Conservation (phyloP, 495 filamentous ascomycete genomes). For the Xylaria venustula region DNA sequence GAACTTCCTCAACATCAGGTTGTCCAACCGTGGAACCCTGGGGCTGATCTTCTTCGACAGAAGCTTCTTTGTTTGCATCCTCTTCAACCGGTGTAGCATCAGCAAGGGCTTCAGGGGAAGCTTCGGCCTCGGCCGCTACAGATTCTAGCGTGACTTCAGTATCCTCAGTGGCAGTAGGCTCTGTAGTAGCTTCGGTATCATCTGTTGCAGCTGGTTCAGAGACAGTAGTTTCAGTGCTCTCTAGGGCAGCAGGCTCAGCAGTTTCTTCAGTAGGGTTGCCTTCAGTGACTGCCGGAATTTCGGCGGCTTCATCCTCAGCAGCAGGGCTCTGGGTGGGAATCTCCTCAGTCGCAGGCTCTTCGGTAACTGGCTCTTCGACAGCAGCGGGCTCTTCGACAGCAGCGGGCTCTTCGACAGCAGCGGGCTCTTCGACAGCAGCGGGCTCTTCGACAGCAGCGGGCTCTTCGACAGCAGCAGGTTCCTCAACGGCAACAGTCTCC, state of each 20-base stretch:
- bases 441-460: constrained; percentile 13
- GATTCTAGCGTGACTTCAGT: background rate
- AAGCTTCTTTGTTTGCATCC: background rate
- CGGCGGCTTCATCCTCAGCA: constrained; percentile 6
- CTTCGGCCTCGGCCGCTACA: background rate
- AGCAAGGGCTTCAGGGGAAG: background rate
- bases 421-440: constrained; percentile 14
- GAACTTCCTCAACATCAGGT: background rate
- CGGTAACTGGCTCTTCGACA: constrained; percentile 5
- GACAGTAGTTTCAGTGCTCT: background rate
- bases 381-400: constrained; percentile 13
- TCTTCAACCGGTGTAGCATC: background rate
- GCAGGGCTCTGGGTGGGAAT: background rate
- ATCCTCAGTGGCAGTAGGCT: background rate
- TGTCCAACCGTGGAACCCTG: background rate
- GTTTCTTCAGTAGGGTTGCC: too few relatives aligned
- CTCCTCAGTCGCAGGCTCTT: constrained; percentile 15
- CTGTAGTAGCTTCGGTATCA: background rate
- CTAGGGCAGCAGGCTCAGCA: too few relatives aligned
- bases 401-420: constrained; percentile 14
- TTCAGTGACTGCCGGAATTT: too few relatives aligned
- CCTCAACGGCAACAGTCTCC: background rate
- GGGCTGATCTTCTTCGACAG: background rate
- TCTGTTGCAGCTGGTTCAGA: background rate
- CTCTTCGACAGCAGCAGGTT: constrained; percentile 10